These are phyloP conservation scores for Postia placenta DNA, from an alignment of 768 basidiomycete genomes.

Conservation along the genomic window DNA sequence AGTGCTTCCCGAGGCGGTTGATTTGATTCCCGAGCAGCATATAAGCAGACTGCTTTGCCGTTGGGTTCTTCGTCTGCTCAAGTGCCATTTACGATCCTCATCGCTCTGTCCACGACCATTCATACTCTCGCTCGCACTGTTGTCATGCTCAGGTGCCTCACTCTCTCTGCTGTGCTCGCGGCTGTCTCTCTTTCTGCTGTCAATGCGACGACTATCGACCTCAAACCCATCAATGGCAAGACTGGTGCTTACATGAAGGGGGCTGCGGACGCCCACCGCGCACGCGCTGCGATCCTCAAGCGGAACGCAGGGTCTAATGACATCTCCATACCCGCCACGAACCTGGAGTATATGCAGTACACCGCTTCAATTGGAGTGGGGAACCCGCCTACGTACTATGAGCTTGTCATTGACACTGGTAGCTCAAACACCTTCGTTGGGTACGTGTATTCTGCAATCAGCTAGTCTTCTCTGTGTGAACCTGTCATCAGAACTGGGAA, in stretches of 20 bases:
- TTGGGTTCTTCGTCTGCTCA: too few relatives aligned
- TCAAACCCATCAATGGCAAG: not conserved
- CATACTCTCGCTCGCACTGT: not conserved
- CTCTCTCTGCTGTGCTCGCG: not conserved
- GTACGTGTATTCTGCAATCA: too few relatives aligned
- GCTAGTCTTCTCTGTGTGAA: not conserved
- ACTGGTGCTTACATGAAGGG: not conserved
- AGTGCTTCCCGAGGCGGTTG: too few relatives aligned
- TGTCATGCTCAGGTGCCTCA: not conserved
- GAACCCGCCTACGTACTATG: constrained; percentile 40
- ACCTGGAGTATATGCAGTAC: constrained; percentile 36
- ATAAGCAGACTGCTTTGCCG: too few relatives aligned
- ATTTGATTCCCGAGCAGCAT: too few relatives aligned
- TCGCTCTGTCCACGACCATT: too few relatives aligned
- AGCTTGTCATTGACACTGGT: constrained; percentile 53
- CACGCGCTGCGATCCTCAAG: not conserved
- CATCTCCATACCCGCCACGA: not conserved
- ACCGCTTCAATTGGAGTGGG: constrained; percentile 47
- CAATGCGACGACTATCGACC: not conserved
- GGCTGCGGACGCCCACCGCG: not conserved
- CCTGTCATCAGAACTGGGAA: constrained; percentile 6
- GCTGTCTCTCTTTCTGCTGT: not conserved
- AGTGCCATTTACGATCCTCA: too few relatives aligned
- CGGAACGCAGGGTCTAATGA: not conserved
- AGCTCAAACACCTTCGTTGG: constrained; percentile 7